Conservation (phyloP, 2,329 filamentous ascomycete genomes). For the Colletotrichum zoysiae region DNA sequence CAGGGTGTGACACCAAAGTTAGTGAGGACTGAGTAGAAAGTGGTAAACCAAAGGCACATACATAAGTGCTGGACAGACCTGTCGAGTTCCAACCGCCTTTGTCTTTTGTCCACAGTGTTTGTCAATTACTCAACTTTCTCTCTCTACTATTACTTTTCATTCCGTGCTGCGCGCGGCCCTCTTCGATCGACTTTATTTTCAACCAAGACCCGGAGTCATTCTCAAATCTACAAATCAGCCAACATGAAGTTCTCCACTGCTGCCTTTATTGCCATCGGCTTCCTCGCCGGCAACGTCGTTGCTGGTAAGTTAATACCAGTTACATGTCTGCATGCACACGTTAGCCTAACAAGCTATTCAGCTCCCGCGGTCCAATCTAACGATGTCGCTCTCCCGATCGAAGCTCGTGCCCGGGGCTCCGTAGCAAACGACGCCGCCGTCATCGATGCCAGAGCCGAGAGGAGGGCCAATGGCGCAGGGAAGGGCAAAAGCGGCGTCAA, state of each 20-base stretch:
- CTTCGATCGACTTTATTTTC: slow-evolving; percentile 11
- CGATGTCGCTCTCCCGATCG: slow-evolving; percentile 24
- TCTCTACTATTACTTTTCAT: slow-evolving; percentile 17
- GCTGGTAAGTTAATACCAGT: slow-evolving; percentile 11
- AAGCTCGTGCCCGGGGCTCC: slow-evolving; percentile 19
- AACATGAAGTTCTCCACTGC: slow-evolving; percentile 37
- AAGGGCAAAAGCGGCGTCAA: neutral
- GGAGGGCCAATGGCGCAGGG: neutral
- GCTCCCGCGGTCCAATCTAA: slow-evolving; percentile 16
- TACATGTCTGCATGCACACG: neutral
- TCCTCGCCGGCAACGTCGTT: slow-evolving; percentile 34
- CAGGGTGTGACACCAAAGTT: slow-evolving; percentile 31
- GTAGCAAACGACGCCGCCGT: slow-evolving; percentile 19
- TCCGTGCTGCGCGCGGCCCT: slow-evolving; percentile 40
- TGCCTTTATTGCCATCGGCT: slow-evolving; percentile 25
- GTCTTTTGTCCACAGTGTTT: neutral
- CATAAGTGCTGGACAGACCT: neutral
- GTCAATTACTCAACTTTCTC: neutral
- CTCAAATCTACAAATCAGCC: neutral
- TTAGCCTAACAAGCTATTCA: neutral
- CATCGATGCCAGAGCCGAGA: slow-evolving; percentile 22
- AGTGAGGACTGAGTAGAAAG: neutral
- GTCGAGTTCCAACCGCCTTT: neutral
- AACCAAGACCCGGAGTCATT: slow-evolving; percentile 35
- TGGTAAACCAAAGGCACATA: neutral